These are phyloP conservation scores for Colletotrichum sp. DNA, from an alignment of 2,329 filamentous ascomycete species.

Conservation along the genomic window DNA sequence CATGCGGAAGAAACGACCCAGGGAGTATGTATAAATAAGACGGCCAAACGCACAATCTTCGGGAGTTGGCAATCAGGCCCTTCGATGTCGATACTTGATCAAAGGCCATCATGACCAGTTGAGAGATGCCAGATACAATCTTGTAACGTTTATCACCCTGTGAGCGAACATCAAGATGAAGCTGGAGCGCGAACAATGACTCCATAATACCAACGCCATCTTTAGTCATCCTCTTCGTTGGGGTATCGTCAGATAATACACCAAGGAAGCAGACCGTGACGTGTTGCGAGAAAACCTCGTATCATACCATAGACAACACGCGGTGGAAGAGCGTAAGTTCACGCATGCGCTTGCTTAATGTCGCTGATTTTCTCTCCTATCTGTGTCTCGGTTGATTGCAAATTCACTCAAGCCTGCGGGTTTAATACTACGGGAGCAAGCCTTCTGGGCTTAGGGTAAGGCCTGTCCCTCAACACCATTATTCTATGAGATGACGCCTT, in stretches of 20 bases:
- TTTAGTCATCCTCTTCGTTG: neutral
- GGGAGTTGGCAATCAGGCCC: no score
- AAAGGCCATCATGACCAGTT: neutral
- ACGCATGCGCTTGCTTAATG: accelerated
- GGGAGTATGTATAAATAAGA: neutral
- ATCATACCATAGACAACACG: no score
- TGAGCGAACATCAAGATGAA: neutral
- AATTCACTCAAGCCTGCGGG: accelerated
- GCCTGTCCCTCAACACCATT: no score
- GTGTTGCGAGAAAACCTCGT: accelerated
- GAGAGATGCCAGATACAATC: neutral
- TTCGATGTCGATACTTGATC: neutral
- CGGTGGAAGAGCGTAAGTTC: no score
- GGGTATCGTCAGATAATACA: neutral
- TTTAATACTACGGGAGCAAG: no score
- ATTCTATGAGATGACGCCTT: neutral
- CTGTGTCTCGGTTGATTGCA: no score
- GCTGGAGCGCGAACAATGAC: neutral
- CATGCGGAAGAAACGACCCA: neutral
- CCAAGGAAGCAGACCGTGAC: neutral
- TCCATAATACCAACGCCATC: neutral
- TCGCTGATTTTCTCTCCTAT: no score
- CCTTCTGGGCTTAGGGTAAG: no score
- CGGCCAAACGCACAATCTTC: neutral
- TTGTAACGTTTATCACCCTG: neutral